A percentile compares a stretch with the other conserved stretches of the same genome.
Evolutionary conservation across 2,329 filamentous ascomycete genomes (phyloP).

Genomic region (Kalmusia sp.): DNA sequence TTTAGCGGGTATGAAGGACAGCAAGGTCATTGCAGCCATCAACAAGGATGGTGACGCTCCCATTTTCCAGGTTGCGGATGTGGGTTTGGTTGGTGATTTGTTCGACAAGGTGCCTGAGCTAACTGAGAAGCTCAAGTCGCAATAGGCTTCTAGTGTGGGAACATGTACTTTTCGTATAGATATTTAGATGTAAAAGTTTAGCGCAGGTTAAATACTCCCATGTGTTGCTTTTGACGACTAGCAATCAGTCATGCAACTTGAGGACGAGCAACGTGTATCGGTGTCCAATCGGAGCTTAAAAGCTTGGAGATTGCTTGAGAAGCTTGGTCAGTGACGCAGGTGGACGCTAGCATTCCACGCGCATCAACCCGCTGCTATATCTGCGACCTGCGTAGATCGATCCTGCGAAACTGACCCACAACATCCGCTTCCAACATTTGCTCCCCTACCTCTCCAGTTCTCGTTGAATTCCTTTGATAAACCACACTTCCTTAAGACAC

Average conservation of each 20-base stretch:
- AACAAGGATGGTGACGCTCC: conserved; percentile 98
- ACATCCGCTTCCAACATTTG: background rate
- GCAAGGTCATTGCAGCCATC: conserved; percentile 98
- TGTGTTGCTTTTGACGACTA: background rate
- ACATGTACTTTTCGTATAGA: background rate
- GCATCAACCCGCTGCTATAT: background rate
- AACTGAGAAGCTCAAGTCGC: conserved; percentile 85
- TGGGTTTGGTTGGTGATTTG: conserved; percentile 92
- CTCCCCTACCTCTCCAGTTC: too few species aligned
- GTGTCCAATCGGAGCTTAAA: background rate
- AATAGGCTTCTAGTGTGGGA: conserved; percentile 18
- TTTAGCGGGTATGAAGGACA: conserved; percentile 99
- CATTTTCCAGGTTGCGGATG: conserved; percentile 97
- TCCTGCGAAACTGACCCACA: background rate
- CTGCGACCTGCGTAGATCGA: background rate
- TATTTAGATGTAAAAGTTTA: background rate
- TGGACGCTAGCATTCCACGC: background rate
- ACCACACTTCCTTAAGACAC: background rate
- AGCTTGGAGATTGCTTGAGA: too few species aligned
- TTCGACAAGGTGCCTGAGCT: conserved; percentile 96
- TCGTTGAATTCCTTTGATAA: too few species aligned
- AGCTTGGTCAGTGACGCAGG: background rate
- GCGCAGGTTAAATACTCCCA: background rate
- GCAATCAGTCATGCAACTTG: background rate
- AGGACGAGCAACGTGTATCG: background rate